Percentiles rank a stretch among this genome's conserved stretches.
phyloP scores from a whole-genome alignment of 1,284 basidiomycete species.

The Cystobasidium pallidum region DNA sequence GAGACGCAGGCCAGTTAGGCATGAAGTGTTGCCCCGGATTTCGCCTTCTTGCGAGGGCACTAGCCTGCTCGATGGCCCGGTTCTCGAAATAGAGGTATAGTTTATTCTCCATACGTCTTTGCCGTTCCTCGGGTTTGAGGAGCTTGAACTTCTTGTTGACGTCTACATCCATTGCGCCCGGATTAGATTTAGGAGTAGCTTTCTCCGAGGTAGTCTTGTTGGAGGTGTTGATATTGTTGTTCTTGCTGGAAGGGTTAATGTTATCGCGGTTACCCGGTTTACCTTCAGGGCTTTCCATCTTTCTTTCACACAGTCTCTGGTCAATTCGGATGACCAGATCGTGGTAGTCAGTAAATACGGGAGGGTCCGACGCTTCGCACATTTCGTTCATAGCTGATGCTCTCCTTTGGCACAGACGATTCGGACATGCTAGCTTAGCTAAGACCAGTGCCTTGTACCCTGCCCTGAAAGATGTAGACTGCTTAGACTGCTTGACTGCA shows the following conservation, averaged over 20 bases:
- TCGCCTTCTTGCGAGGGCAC: constrained; percentile 2
- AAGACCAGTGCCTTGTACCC: constrained; percentile 15
- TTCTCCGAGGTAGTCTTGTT: too few relatives aligned
- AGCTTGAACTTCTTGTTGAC: constrained; percentile 9
- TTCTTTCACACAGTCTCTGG: constrained; percentile 44
- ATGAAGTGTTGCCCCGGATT: background rate
- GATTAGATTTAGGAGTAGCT: background rate
- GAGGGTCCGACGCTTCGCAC: background rate
- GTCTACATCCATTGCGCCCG: constrained; percentile 15
- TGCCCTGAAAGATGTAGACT: constrained; percentile 12
- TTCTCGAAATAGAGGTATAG: constrained; percentile 48
- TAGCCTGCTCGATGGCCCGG: constrained; percentile 13
- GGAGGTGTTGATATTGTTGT: too few relatives aligned
- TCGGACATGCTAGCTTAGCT: constrained; percentile 36
- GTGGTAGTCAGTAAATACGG: background rate
- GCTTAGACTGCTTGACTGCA: constrained; percentile 21
- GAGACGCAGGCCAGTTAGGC: background rate
- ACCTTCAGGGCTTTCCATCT: too few relatives aligned
- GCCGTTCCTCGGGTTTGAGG: constrained; percentile 38
- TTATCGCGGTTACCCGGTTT: too few relatives aligned
- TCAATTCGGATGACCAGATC: constrained; percentile 41
- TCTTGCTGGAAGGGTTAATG: too few relatives aligned
- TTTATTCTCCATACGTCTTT: constrained; percentile 42
- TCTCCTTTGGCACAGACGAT: constrained; percentile 26
- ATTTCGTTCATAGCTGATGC: constrained; percentile 26